phyloP scores from a whole-genome alignment of 176 grass and related monocot genomes.

The Aegilops speltoides region DNA sequence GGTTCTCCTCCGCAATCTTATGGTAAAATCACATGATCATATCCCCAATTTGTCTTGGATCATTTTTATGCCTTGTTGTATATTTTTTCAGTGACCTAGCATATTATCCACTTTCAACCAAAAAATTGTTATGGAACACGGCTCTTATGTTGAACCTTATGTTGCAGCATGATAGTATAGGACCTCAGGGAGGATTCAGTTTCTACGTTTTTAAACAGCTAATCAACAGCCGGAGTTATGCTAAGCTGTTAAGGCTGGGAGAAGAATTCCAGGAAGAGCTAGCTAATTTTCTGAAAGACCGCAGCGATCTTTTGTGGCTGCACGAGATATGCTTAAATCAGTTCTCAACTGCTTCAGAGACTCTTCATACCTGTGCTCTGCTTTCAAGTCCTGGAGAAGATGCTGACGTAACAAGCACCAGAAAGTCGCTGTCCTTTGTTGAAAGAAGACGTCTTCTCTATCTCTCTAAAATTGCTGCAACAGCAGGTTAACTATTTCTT shows the following conservation, averaged over 20 bases:
- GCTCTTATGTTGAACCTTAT: conserved; percentile 41
- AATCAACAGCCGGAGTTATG: conserved; percentile 45
- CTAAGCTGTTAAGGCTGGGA: conserved; percentile 90
- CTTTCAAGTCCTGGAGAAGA: conserved; percentile 36
- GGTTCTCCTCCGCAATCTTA: conserved; percentile 74
- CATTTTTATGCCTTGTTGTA: conserved; percentile 13
- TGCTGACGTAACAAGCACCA: conserved; percentile 37
- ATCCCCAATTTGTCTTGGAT: conserved; percentile 8
- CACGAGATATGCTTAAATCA: conserved; percentile 88
- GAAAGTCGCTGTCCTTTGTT: conserved; percentile 47
- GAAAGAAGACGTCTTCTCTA: conserved; percentile 85
- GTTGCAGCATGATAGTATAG: conserved; percentile 91
- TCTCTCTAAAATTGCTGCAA: conserved; percentile 95
- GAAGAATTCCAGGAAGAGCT: conserved; percentile 98
- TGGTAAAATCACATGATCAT: conserved; percentile 61
- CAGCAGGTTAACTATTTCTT: conserved; percentile 70
- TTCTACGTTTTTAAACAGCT: conserved; percentile 87
- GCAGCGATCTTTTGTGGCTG: conserved; percentile 79
- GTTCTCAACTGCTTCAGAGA: conserved; percentile 77
- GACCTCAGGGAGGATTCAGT: conserved; percentile 92
- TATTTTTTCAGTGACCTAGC: conserved; percentile 1
- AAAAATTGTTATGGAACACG: conserved; percentile 16
- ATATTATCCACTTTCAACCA: conserved; percentile 17
- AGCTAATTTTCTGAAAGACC: conserved; percentile 79
- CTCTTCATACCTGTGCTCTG: conserved; percentile 71